These are phyloP conservation scores for Podaxis sp. DNA, from an alignment of 768 basidiomycete genomes.

Conservation along the genomic window DNA sequence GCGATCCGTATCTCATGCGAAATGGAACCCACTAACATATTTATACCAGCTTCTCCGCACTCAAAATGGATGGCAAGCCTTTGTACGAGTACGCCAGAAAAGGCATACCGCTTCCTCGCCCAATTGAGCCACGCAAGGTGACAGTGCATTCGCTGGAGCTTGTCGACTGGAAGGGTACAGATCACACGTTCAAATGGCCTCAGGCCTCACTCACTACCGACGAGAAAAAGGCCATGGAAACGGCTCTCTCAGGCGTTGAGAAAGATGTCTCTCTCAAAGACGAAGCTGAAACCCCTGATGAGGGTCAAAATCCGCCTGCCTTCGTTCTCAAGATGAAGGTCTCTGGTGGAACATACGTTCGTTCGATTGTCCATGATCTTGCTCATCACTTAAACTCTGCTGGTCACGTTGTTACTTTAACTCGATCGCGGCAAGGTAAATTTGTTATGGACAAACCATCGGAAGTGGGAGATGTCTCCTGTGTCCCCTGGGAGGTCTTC, in stretches of 20 bases:
- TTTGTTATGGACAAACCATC: conserved; percentile 51
- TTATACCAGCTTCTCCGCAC: conserved; percentile 80
- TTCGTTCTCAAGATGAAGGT: conserved; percentile 93
- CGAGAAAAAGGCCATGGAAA: conserved; percentile 68
- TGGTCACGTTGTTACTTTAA: conserved; percentile 91
- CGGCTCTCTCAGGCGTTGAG: conserved; percentile 54
- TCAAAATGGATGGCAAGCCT: conserved; percentile 98
- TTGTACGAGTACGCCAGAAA: conserved; percentile 94
- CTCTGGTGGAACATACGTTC: conserved; percentile 95
- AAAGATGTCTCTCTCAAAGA: conserved; percentile 37
- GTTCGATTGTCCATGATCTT: conserved; percentile 93
- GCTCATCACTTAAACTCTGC: conserved; percentile 81
- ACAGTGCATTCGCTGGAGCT: conserved; percentile 82
- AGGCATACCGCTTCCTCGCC: conserved; percentile 87
- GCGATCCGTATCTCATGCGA: conserved; percentile 9
- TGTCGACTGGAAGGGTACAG: conserved; percentile 69
- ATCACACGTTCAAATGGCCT: conserved; percentile 81
- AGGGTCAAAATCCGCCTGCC: conserved; percentile 55
- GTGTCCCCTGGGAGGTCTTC: conserved; percentile 76
- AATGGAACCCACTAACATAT: conserved; percentile 7
- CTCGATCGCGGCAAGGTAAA: conserved; percentile 84
- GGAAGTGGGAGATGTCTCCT: conserved; percentile 50
- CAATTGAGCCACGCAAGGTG: conserved; percentile 85
- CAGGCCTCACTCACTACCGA: conserved; percentile 62
- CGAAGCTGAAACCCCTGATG: conserved; percentile 28